These are phyloP conservation scores for Piper longum DNA, from an alignment of 164 flowering plant genomes.

Conservation along the genomic window DNA sequence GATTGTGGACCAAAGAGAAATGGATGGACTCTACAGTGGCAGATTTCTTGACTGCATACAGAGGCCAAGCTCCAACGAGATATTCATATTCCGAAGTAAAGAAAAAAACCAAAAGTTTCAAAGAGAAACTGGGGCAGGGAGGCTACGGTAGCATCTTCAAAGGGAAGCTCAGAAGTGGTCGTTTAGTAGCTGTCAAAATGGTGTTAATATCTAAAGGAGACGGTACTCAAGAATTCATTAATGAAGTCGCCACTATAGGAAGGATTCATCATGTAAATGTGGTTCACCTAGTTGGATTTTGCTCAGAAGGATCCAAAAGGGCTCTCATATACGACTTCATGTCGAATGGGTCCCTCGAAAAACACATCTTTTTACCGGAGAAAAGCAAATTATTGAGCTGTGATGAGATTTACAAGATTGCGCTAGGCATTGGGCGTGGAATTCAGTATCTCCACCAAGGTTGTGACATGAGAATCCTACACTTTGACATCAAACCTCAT, in stretches of 20 bases:
- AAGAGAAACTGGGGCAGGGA: conserved; percentile 27
- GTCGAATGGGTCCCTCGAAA: conserved; percentile 20
- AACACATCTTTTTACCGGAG: conserved; percentile 3
- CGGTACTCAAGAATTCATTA: conserved; percentile 15
- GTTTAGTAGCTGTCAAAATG: not conserved
- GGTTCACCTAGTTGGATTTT: conserved; percentile 11
- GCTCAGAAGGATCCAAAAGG: conserved; percentile 4
- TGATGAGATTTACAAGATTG: conserved; percentile 9
- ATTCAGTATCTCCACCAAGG: conserved; percentile 19
- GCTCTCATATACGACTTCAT: conserved; percentile 18
- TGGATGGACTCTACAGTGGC: not conserved
- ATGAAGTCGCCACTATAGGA: conserved; percentile 17
- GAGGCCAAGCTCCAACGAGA: conserved; percentile 15
- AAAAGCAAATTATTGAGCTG: not conserved
- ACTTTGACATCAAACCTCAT: conserved; percentile 18
- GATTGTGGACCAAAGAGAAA: not conserved
- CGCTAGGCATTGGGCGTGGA: conserved; percentile 14
- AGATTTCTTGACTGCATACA: conserved; percentile 11
- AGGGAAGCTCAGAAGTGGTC: conserved; percentile 5
- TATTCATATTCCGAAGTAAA: conserved; percentile 19
- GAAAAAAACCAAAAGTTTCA: conserved; percentile 25
- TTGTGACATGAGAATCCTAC: conserved; percentile 15
- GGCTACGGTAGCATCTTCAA: conserved; percentile 7
- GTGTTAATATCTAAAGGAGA: not conserved
- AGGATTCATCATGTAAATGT: conserved; percentile 14